Base-by-base conservation (phyloP, 2,329 filamentous ascomycete genomes). In the Trichoderma brevicompactum region DNA sequence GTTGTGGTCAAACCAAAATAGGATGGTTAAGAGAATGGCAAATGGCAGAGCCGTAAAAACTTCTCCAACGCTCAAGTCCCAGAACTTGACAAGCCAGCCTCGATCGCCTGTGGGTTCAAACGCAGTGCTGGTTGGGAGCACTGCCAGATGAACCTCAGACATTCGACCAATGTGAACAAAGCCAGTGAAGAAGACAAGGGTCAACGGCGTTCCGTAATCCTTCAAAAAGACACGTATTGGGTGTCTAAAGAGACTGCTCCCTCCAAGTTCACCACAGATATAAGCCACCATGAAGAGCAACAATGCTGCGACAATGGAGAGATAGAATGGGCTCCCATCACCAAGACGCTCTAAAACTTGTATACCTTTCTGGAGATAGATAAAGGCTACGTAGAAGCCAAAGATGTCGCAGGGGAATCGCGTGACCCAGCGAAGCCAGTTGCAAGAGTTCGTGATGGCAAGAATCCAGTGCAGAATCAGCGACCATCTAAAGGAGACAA, bases 331-430 rank as follows among this genome's bases (percentile, higher is more conserved):
- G 55, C 82, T 83, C 70, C 81, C 77, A 75, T 82, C 73, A 77
- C 91, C 93, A 72, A 96, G 90, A 12, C 89, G 85, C 49, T 88
- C 89, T 19, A 96, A 84, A 13, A 96, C 91, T 77, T 96, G 92
- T 68, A 96, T 89, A 15, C 92, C 92, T 78, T 96, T 96, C 74
- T 96, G 92, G 19, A 96, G 83, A 74, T 96, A 96, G 76, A 96
- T 94, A 74, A 91, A 93, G 65, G 92, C 92, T 54, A 96, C 92
- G 74, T 96, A 96, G 79, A 96, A 96, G 58, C 92, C 93, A 70
- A 97, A 96, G 72, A 94, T 95, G 76, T 97, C 93, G 78, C 93
- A 96, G 28, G 92, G 92, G 75, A 97, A 97, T 13, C 92, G 86
- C 1, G 93, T 97, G 23, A 97, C 92, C 76, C 94, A 96, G 73